Base-by-base conservation (phyloP, 208 protist species). In the Dictyostelium gargantuum region DNA sequence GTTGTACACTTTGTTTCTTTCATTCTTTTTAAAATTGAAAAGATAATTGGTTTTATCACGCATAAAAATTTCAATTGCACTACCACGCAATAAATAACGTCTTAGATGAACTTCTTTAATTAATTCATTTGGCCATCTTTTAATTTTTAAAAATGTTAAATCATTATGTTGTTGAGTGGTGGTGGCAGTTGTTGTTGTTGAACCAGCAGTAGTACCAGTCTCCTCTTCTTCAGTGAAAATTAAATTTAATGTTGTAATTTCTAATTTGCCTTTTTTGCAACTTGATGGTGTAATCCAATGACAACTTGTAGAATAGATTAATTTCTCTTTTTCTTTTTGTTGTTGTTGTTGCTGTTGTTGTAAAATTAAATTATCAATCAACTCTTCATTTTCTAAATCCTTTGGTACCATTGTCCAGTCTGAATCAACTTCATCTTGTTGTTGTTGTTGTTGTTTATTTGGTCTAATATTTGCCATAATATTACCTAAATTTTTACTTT, bases 21-120 rank as follows among this genome's bases (percentile, higher is more conserved):
- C 56, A 35, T 38, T 54, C 8, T 74, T 80, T 10, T 19, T 19
- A 79, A 99, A 99, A 85, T 98, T 98, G n/a, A 99, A 93, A 68
- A 99, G 96, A 52, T 96, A 96, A 86, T 96, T 98, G 42, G 95
- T 93, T 23, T 97, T 94, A 93, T 98, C 96, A 6, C 91, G 89
- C 63, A 98, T 96, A 95, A 98, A 98, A 40, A 99, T 80, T 94
- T 99, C 98, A 35, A 99, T 80, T 17, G 97, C 98, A 74, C 94
- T 98, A 58, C 97, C 96, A 48, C 94, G 85, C 95, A 99, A 98
- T 84, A 98, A 96, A 94, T 98, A 99, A 32, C 98, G 96, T 26
- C 98, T 95, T 42, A 61, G 13, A 29, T 92, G 76, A 38, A 86
- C 54, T 1, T 92, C 68, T 58, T 76, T 85, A 11, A 94, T 92